Evolutionary conservation across 805 yeast species (phyloP).

Genomic region (Teunomyces lycoperdinae): DNA sequence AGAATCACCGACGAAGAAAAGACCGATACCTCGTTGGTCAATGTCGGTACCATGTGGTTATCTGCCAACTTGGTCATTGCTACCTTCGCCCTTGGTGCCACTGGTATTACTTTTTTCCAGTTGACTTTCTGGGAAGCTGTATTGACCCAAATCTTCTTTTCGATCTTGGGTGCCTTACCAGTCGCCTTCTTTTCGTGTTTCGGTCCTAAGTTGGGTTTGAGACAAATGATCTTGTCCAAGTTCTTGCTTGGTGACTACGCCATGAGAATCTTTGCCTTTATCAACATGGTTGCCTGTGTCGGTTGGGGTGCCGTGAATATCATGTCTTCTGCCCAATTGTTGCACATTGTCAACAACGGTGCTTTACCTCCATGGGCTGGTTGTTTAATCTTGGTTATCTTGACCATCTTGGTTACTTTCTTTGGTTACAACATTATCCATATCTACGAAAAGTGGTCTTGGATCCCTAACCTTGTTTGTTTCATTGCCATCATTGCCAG

Average conservation of each 20-base stretch:
- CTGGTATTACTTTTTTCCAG: conserved; percentile 56
- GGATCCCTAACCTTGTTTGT: conserved; percentile 77
- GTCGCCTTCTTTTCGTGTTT: conserved; percentile 82
- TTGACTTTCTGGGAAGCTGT: conserved; percentile 73
- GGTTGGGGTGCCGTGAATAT: conserved; percentile 97
- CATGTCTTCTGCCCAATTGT: conserved; percentile 82
- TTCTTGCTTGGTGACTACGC: conserved; percentile 73
- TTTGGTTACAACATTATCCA: conserved; percentile 86
- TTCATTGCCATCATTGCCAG: conserved; percentile 80
- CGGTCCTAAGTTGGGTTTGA: conserved; percentile 80
- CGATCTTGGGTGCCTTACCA: conserved; percentile 66
- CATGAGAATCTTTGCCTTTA: conserved; percentile 71
- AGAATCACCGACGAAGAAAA: conserved; percentile 77
- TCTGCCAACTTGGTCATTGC: conserved; percentile 88
- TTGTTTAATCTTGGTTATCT: conserved; percentile 64
- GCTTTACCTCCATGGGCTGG: conserved; percentile 89
- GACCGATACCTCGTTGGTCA: conserved; percentile 59
- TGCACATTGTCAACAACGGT: conserved; percentile 68
- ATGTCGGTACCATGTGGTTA: conserved; percentile 86
- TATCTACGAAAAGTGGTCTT: conserved; percentile 76
- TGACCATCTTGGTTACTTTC: conserved; percentile 70
- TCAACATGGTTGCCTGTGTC: conserved; percentile 81
- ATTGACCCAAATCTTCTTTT: conserved; percentile 68
- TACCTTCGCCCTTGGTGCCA: conserved; percentile 72
- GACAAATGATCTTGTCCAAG: conserved; percentile 83